phyloP scores from a whole-genome alignment of 163 green algal genomes.

The Volvox carteri region DNA sequence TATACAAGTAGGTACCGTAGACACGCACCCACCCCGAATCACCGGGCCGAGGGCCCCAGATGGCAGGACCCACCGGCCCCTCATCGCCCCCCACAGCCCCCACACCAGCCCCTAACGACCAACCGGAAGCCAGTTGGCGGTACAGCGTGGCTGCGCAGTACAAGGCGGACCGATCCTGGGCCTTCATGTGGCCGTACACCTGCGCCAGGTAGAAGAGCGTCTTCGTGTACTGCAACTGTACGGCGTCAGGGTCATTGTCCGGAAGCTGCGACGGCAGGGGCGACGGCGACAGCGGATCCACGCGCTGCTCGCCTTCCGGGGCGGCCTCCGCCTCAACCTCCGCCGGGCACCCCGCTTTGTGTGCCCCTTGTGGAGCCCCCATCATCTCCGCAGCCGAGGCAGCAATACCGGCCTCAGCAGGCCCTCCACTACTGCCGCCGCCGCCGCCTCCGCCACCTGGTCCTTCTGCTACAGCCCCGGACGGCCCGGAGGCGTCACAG shows the following conservation, averaged over 20 bases:
- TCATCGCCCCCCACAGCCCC: too few species aligned
- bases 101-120: conserved; percentile 6
- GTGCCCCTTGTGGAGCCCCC: too few species aligned
- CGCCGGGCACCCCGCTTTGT: neutral
- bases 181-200: conserved; percentile 46
- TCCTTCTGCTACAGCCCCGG: neutral
- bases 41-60: too few species aligned
- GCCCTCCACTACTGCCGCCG: neutral
- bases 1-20: too few species aligned
- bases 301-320: neutral
- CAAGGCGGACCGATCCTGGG: conserved; percentile 55
- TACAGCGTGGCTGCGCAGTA: conserved; percentile 77
- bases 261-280: neutral
- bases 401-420: neutral
- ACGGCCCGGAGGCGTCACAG: too few species aligned
- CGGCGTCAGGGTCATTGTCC: neutral
- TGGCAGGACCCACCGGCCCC: too few species aligned
- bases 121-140: conserved; percentile 67
- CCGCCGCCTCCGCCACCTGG: neutral
- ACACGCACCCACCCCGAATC: too few species aligned
- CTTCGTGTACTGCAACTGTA: conserved; percentile 66
- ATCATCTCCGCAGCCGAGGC: too few species aligned
- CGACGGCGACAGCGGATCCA: neutral
- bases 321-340: neutral
- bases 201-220: conserved; percentile 68